Conservation (phyloP, 257 asterid species). For the Solanum dulcamara region DNA sequence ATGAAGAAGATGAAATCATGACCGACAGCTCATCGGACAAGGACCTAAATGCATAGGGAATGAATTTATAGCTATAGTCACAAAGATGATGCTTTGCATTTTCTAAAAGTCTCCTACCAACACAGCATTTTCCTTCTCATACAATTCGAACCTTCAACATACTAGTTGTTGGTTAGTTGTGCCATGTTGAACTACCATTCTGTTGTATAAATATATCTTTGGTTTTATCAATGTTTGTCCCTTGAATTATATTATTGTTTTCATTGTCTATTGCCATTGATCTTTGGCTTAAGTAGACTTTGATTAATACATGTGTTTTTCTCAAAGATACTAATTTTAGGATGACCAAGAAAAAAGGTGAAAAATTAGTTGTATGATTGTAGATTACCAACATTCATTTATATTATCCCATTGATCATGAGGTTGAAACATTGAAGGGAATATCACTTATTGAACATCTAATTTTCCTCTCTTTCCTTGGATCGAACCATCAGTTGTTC, state of each 20-base stretch:
- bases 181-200: background rate
- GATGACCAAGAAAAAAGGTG: too few species aligned
- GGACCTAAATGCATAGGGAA: background rate
- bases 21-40: background rate
- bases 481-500: background rate
- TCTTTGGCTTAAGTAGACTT: background rate
- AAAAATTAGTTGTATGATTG: too few species aligned
- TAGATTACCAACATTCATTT: too few species aligned
- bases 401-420: too few species aligned
- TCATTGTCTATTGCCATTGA: background rate
- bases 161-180: background rate
- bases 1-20: background rate
- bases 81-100: background rate
- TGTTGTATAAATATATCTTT: background rate
- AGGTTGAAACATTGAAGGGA: too few species aligned
- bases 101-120: background rate
- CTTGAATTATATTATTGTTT: background rate
- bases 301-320: too few species aligned
- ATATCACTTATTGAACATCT: too few species aligned
- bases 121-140: background rate
- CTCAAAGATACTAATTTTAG: too few species aligned
- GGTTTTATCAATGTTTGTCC: background rate
- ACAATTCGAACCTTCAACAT: background rate
- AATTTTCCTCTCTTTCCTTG: too few species aligned
- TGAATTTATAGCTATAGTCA: background rate